A percentile compares a stretch with the other conserved stretches of the same genome.
Conservation (phyloP, 176 grass and related monocot species). For the Juncus inflexus region DNA sequence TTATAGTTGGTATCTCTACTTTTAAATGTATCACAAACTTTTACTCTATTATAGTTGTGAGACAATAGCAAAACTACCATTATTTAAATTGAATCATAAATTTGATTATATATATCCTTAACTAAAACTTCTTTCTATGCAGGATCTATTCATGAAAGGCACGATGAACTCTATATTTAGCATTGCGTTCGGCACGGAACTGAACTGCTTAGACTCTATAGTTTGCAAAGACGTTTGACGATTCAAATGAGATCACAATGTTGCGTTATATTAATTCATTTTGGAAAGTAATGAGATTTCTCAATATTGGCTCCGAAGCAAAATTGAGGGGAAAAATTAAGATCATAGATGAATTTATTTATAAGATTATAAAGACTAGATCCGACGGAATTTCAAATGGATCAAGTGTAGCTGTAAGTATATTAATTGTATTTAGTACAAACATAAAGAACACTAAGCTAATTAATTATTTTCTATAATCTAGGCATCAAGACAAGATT, state of each 20-base stretch:
- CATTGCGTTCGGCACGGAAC: conserved; percentile 45
- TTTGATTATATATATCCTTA: neutral
- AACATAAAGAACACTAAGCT: neutral
- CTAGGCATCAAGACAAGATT: conserved; percentile 47
- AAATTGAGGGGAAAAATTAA: conserved; percentile 40
- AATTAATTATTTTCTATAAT: neutral
- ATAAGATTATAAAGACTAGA: conserved; percentile 48
- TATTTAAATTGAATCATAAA: neutral
- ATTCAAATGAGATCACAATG: conserved; percentile 21
- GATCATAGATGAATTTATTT: conserved; percentile 60
- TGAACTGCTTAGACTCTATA: conserved; percentile 36
- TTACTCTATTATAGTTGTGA: neutral
- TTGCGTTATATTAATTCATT: conserved; percentile 46
- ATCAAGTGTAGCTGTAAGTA: conserved; percentile 32
- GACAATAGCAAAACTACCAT: neutral
- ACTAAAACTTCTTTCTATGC: neutral
- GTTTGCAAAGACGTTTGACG: conserved; percentile 65
- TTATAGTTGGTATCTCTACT: neutral
- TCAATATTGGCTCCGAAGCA: conserved; percentile 66
- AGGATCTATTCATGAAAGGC: conserved; percentile 37
- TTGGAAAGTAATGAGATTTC: conserved; percentile 50
- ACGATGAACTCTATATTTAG: conserved; percentile 72
- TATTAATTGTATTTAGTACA: conserved; percentile 5
- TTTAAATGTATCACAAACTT: neutral
- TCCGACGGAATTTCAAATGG: conserved; percentile 22